A percentile compares a stretch with the other conserved stretches of the same genome.
phyloP scores from a whole-genome alignment of 352 stramenopile species.

The Aphanomyces astaci region DNA sequence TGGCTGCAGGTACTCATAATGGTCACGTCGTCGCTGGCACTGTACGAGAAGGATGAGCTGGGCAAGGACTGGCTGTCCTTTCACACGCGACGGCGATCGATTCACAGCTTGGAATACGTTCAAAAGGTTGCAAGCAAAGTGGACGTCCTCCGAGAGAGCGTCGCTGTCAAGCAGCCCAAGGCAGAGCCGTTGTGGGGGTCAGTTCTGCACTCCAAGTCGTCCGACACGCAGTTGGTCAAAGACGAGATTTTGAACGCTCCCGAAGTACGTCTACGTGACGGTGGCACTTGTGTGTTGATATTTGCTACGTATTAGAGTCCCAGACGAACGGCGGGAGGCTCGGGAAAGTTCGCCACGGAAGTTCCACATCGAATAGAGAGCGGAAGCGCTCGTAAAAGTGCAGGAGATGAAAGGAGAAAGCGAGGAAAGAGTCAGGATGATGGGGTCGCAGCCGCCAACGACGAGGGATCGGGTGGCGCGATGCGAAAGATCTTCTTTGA shows the following conservation, averaged over 20 bases:
- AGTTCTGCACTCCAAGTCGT: background rate
- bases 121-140: slow-evolving; percentile 15
- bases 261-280: background rate
- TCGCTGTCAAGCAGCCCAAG: background rate
- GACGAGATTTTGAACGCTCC: background rate
- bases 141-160: background rate
- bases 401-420: background rate
- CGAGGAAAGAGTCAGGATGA: background rate
- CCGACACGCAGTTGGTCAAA: background rate
- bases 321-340: background rate
- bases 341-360: slow-evolving; percentile 4
- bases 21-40: background rate
- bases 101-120: slow-evolving; percentile 23
- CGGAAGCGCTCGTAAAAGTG: background rate
- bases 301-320: background rate
- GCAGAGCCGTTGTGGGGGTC: background rate
- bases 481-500: slow-evolving; percentile 2
- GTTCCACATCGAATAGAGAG: slow-evolving; percentile 1
- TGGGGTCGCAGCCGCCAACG: background rate
- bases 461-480: background rate
- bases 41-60: slow-evolving; percentile 14
- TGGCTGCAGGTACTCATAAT: slow-evolving; percentile 4
- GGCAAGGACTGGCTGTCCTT: slow-evolving; percentile 18
- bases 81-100: slow-evolving; percentile 20
- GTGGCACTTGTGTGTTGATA: no score